Evolutionary conservation across 805 yeast species (phyloP), one percentile per base, ranked within the genome.

Genomic region (Wickerhamomyces hampshirensis): DNA sequence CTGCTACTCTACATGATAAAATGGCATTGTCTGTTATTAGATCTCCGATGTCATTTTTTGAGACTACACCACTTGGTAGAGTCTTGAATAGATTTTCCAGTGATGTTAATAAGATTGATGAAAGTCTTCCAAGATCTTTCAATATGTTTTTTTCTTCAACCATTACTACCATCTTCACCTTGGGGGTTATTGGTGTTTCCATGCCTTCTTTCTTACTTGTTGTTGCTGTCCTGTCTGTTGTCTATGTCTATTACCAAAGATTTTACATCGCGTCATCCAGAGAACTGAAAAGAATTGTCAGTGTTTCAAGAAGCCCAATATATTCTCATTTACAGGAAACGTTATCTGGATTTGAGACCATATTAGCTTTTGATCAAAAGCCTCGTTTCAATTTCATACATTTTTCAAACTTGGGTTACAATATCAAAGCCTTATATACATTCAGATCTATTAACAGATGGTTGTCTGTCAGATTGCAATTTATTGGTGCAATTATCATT

Each of bases 301-400:
- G 84, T 35, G 68, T 77, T 16, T 71, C 91, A 5, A 71, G 75
- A 50, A 75, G 85, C 38, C 96, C 96, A 3, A 77, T 86, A 13
- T 83, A 74, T 63, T 83, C 95, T 0, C 87, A 83, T 47, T 69
- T 88, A 44, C 89, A 84, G 53, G 96, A 88, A 53, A 78, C 88
- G 3, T 61, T 88, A 33, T 71, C 70, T 23, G 96, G 96, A 10
- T 74, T 81, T 16, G 76, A 77, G 32, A 88, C 94, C 1, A 78
- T 88, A 38, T 68, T 82, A 31, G 96, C 96, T 0, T 89, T 72
- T 51, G 65, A 69, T n/a, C 94, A 86, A 45, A 59, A 59, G 18
- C 68, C 65, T 5, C 66, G 94, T 39, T 88, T 87, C 59, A 62
- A 65, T 17, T 71, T 58, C 51, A 67, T 75, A 54, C 83, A 83